These are phyloP conservation scores for Pholiota molesta DNA, from an alignment of 768 basidiomycete genomes.

Conservation along the genomic window DNA sequence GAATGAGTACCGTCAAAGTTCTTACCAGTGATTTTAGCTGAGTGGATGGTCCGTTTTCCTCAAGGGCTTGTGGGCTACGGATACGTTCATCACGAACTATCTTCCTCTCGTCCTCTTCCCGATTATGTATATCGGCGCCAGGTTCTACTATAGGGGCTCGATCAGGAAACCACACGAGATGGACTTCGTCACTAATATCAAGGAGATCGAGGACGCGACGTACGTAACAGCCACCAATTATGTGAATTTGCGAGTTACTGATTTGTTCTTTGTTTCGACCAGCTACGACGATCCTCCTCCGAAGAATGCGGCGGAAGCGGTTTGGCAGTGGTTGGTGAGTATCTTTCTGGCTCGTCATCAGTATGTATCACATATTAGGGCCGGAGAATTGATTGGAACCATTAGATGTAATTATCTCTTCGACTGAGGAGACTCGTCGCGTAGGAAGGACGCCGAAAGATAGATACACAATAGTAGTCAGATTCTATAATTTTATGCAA, in stretches of 20 bases:
- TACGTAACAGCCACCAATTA: constrained; percentile 19
- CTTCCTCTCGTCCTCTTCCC: constrained; percentile 75
- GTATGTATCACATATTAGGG: background rate
- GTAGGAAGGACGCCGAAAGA: too few relatives aligned
- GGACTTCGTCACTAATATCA: constrained; percentile 79
- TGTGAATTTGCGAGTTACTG: too few relatives aligned
- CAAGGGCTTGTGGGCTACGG: constrained; percentile 47
- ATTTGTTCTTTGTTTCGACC: too few relatives aligned
- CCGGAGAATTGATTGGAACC: background rate
- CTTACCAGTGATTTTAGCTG: constrained; percentile 29
- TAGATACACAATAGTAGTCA: too few relatives aligned
- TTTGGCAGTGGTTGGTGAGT: background rate
- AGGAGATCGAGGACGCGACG: constrained; percentile 70
- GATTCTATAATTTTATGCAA: too few relatives aligned
- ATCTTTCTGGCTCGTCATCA: background rate
- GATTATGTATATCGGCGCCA: constrained; percentile 65
- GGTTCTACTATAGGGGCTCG: constrained; percentile 52
- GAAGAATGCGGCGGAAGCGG: background rate
- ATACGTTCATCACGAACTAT: constrained; percentile 85
- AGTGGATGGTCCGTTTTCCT: constrained; percentile 48
- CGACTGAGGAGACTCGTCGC: too few relatives aligned
- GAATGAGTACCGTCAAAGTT: too few relatives aligned
- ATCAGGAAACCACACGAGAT: constrained; percentile 65
- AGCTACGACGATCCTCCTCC: background rate
- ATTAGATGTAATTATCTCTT: background rate